A percentile compares a stretch with the other conserved stretches of the same genome.
phyloP scores from a whole-genome alignment of 2,329 filamentous ascomycete genomes.

The Neocatenulostroma microsporum region DNA sequence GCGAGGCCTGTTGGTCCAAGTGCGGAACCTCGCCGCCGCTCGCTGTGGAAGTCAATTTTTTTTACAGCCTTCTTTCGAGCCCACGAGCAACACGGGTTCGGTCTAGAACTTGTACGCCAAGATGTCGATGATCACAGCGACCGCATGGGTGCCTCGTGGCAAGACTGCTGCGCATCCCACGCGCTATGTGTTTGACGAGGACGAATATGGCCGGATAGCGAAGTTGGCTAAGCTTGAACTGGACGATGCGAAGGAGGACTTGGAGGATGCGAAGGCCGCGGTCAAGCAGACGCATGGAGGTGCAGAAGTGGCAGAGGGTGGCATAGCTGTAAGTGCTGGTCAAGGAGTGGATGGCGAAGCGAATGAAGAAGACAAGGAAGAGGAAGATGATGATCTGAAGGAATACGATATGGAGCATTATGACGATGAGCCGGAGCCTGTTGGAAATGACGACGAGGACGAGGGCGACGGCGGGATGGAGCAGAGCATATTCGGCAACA shows the following conservation, averaged over 20 bases:
- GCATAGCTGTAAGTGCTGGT: conserved; percentile 24
- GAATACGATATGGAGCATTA: conserved; percentile 97
- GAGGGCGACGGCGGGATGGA: no score
- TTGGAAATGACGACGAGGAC: conserved; percentile 46
- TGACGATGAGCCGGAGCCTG: conserved; percentile 58
- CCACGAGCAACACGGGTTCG: no score
- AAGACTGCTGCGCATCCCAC: conserved; percentile 44
- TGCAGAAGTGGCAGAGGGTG: no score
- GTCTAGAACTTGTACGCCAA: no score
- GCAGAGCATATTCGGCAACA: conserved; percentile 93
- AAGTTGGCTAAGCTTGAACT: conserved; percentile 57
- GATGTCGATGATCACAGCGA: conserved; percentile 50
- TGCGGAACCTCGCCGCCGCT: no score
- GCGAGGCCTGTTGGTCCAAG: no score
- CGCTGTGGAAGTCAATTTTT: no score
- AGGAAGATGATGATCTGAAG: conserved; percentile 72
- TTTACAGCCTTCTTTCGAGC: no score
- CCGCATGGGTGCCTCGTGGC: conserved; percentile 47
- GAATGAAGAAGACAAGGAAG: no score
- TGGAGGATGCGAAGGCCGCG: conserved; percentile 58
- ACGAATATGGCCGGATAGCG: conserved; percentile 44
- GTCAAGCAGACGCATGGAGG: conserved; percentile 28
- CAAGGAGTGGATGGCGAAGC: no score
- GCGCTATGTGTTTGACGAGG: conserved; percentile 45
- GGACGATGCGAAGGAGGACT: conserved; percentile 82